Evolutionary conservation across 192 early-diverging fungal genomes (phyloP), one percentile per base, ranked within the genome.

Genomic region (Coemansia umbellata): DNA sequence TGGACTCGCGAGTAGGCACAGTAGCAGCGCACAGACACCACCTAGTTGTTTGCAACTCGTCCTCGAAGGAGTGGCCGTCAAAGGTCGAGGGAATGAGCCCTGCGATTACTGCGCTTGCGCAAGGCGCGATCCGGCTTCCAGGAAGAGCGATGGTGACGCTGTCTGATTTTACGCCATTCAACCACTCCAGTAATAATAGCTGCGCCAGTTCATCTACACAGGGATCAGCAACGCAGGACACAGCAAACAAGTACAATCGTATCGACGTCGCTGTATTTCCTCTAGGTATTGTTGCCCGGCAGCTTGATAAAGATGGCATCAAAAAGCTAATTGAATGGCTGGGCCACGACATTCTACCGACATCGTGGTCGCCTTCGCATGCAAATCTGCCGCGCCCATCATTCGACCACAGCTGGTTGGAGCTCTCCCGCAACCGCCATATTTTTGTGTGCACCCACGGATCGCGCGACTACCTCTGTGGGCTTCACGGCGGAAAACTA

Each of bases 361-460:
- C 64, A 1, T 63, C 64, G 0, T 68, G 65, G 62, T 59, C 75
- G 13, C 19, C 60, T 0, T 9, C 51, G 8, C 30, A 51, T 39
- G 10, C 40, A 23, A 26, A 37, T 3, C 47, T 63, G 10, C 70
- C 55, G n/a, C 45, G 23, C 3, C 43, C 43, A 2, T 28, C 50
- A 11, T 78, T 78, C 36, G 69, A 63, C 13, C 69, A 78, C 45
- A 37, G 30, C 5, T 72, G 69, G 69, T 48, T 77, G 40, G 69
- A 78, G 24, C 57, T 68, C 7, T 53, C 58, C 18, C 37, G 30
- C 15, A 67, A 72, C 54, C 60, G 69, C 6, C 74, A 77, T 35
- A 69, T 77, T 14, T 77, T 78, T 48, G 64, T 78, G 22, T 78
- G 75, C 54, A 78, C 69, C 0, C 75, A 78, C 31, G 75, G 75